These are phyloP conservation scores for Talaromyces thailandensis DNA, from an alignment of 495 filamentous ascomycete genomes.

Conservation along the genomic window DNA sequence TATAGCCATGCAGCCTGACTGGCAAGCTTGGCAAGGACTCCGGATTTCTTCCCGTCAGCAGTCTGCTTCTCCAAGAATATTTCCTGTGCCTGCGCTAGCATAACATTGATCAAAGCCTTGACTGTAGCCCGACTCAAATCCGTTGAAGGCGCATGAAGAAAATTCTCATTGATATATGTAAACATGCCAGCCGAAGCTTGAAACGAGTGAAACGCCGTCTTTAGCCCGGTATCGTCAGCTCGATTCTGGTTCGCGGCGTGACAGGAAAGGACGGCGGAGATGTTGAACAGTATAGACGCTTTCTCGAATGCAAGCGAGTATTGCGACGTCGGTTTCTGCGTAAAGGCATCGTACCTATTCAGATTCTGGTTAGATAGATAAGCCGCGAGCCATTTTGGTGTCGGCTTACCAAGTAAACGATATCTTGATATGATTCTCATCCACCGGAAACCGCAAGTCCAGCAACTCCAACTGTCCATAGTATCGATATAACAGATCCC, in stretches of 20 bases:
- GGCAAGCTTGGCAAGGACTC: conserved; percentile 83
- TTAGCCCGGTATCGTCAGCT: conserved; percentile 83
- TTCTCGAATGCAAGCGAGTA: conserved; percentile 97
- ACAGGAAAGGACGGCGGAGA: conserved; percentile 92
- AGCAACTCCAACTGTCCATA: conserved; percentile 94
- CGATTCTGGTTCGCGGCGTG: conserved; percentile 91
- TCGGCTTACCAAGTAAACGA: conserved; percentile 82
- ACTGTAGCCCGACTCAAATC: conserved; percentile 92
- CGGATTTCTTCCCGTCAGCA: conserved; percentile 85
- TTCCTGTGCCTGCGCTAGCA: conserved; percentile 92
- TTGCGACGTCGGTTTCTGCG: conserved; percentile 89
- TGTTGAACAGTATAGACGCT: conserved; percentile 99
- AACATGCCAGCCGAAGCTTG: conserved; percentile 98
- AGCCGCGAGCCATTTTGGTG: background rate
- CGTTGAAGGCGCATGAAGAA: conserved; percentile 89
- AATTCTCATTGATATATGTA: conserved; percentile 99
- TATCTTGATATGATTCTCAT: conserved; percentile 98
- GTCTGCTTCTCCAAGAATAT: conserved; percentile 97
- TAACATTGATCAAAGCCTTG: conserved; percentile 85
- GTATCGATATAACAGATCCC: conserved; percentile 92
- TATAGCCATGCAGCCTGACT: conserved; percentile 86
- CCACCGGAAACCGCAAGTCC: conserved; percentile 91
- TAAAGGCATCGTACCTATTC: conserved; percentile 93
- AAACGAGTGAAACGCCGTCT: conserved; percentile 96
- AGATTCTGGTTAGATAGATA: conserved; percentile 1